phyloP scores from a whole-genome alignment of 1,284 basidiomycete genomes.

The Sporisorium iseilematis-ciliati region DNA sequence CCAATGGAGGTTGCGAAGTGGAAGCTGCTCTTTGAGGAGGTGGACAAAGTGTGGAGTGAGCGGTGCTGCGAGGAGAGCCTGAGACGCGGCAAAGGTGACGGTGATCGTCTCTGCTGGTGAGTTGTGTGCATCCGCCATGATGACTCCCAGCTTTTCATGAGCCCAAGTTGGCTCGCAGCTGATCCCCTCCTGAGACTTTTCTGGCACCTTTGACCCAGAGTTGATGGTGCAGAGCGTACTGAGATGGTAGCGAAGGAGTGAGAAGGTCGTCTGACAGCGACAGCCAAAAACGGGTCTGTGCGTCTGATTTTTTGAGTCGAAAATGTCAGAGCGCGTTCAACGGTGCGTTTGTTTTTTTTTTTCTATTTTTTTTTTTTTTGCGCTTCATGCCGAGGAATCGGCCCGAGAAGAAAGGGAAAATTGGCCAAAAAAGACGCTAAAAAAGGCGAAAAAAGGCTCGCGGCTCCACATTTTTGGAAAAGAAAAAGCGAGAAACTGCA shows the following conservation, averaged over 20 bases:
- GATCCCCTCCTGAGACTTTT: background rate
- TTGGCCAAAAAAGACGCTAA: background rate
- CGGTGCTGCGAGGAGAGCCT: constrained; percentile 52
- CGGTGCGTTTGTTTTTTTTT: no score
- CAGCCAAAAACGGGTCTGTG: constrained; percentile 3
- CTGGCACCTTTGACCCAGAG: no score
- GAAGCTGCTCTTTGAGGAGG: constrained; percentile 60
- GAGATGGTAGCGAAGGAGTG: background rate
- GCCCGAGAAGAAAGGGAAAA: constrained; percentile 5
- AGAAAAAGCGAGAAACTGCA: constrained; percentile 14
- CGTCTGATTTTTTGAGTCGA: background rate
- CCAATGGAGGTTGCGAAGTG: constrained; percentile 68
- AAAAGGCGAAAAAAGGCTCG: background rate
- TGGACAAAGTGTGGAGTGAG: constrained; percentile 54
- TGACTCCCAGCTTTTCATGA: background rate
- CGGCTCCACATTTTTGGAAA: constrained; percentile 6
- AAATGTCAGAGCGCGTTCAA: background rate
- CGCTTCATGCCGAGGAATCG: constrained; percentile 3
- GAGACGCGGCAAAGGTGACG: constrained; percentile 64
- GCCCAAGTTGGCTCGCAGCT: background rate
- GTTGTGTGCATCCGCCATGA: constrained; percentile 23
- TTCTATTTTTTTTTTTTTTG: background rate
- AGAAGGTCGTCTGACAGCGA: background rate
- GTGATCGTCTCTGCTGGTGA: constrained; percentile 46
- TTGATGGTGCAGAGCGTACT: background rate